A percentile compares a stretch with the other conserved stretches of the same genome.
Conservation (phyloP, 345 rosid species). For the Lepidium sativum region DNA sequence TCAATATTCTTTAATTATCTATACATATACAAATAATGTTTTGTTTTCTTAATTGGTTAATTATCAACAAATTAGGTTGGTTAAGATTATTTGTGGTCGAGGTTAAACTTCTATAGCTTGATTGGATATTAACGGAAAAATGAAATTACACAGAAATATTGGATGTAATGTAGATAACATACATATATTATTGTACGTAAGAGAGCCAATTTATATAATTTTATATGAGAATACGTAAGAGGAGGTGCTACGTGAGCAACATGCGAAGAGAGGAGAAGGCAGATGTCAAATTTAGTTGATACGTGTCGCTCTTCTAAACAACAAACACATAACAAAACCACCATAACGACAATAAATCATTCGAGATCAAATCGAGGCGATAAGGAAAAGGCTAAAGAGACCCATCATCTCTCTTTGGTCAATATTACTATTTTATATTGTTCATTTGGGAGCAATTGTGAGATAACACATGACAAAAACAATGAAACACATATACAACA, state of each 20-base stretch:
- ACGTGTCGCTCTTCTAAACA: slow-evolving; percentile 6
- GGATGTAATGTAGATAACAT: not conserved
- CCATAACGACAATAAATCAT: not conserved
- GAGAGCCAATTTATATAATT: not conserved
- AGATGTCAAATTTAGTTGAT: slow-evolving; percentile 21
- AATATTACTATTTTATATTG: not conserved
- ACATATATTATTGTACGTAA: not conserved
- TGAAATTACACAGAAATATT: not conserved
- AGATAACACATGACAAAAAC: not conserved
- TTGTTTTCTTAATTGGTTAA: too few species aligned
- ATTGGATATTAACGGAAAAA: not conserved
- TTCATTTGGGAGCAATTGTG: not conserved
- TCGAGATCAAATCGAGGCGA: slow-evolving; percentile 9
- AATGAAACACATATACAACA: not conserved
- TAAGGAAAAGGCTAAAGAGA: slow-evolving; percentile 4
- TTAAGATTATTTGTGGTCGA: too few species aligned
- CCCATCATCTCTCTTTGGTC: slow-evolving; percentile 15
- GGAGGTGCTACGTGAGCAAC: slow-evolving; percentile 26
- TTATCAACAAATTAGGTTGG: too few species aligned
- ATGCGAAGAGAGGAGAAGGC: slow-evolving; percentile 24
- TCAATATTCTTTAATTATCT: too few species aligned
- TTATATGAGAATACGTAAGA: slow-evolving; percentile 4
- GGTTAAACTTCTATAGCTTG: not conserved
- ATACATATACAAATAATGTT: too few species aligned
- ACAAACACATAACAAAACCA: not conserved